Evolutionary conservation across 2,329 filamentous ascomycete genomes (phyloP), one percentile per base, ranked within the genome.

Genomic region (Herpotrichia juniperi): DNA sequence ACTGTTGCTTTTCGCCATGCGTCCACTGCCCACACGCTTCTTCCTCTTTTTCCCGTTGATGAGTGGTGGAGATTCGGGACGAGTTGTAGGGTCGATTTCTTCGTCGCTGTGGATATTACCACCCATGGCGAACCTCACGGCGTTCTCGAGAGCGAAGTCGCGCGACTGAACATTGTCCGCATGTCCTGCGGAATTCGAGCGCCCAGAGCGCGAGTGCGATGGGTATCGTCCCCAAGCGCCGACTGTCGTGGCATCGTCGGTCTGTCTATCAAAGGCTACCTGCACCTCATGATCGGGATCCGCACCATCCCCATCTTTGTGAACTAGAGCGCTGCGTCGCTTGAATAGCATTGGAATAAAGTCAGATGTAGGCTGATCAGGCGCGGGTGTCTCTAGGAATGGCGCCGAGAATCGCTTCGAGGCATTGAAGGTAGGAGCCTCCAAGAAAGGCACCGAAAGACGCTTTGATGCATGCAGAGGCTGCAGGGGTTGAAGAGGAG

Each of bases 1-100:
- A 1, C 75, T 77, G 24, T 68, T 67, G 42, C 72, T 76, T 76
- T 88, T 90, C 19, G 90, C 81, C 32, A 86, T 86, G 58, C 91
- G 86, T 50, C 83, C 79, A 54, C 86, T 87, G 42, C 83, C 83
- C 21, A 79, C 76, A 68, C 88, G 87, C 64, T 88, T 86, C 49
- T 76, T 67, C 34, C 58, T 66, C 51, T 68, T 73, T 43, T 68
- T 72, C 35, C 66, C 58, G 1, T 62, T 62, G 4, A 61, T 59
- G 4, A 59, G 48, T 4, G 58, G 54, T 4, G 61, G 58, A 7
- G 64, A 62, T 1, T 57, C 50, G 11, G 58, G 49, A 21, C 63
- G 63, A 8, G 63, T 56, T 1, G 50, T 58, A 14, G 68, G 66
- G 42, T 69, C 69, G 9, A 71, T 53, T 9, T 67, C 64, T 16